phyloP scores from a whole-genome alignment of 1,284 basidiomycete genomes.

The Ustilago cynodontis region DNA sequence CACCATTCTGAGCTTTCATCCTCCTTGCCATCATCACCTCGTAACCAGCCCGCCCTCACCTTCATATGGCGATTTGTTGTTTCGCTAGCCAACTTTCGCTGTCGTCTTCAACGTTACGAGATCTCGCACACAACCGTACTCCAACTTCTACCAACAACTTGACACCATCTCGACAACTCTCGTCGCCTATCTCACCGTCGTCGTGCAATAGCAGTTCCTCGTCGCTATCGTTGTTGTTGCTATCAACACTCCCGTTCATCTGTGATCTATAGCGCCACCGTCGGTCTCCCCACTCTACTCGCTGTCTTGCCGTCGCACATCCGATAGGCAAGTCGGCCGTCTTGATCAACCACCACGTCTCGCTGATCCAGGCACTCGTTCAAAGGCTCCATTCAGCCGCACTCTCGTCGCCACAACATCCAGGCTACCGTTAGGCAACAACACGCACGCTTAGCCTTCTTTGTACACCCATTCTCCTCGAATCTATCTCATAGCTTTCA shows the following conservation, averaged over 20 bases:
- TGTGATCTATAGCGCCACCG: background rate
- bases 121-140: background rate
- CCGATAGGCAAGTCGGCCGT: slow-evolving; percentile 7
- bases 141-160: background rate
- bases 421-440: background rate
- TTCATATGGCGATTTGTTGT: slow-evolving; percentile 28
- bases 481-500: no score
- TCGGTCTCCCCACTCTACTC: background rate
- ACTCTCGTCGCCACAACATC: background rate
- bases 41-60: background rate
- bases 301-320: slow-evolving; percentile 8
- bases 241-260: background rate
- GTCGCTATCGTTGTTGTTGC: background rate
- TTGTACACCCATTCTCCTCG: background rate
- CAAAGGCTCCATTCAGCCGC: slow-evolving; percentile 51
- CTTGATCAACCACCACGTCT: background rate
- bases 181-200: background rate
- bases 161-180: background rate
- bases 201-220: background rate
- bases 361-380: background rate
- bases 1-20: slow-evolving; percentile 2
- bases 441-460: background rate
- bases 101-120: slow-evolving; percentile 32
- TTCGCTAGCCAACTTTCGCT: slow-evolving; percentile 20
- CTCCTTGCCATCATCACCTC: background rate